phyloP scores from a whole-genome alignment of 2,329 filamentous ascomycete species.

The Pseudogymnoascus sp. region DNA sequence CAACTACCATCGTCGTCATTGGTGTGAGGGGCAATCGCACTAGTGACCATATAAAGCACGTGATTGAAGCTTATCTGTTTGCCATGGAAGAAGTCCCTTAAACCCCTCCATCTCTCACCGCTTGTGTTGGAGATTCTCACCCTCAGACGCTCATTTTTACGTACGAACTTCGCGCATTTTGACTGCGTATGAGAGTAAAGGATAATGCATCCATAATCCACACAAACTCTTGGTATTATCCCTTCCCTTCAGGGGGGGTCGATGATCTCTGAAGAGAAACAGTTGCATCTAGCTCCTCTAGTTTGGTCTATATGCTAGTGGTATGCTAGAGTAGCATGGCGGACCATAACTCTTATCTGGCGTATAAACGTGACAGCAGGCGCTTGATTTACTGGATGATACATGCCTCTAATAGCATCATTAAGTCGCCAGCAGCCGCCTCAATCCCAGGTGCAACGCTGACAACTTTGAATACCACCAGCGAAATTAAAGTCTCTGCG shows the following conservation, averaged over 20 bases:
- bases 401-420: conserved; percentile 31
- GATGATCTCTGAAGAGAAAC: not conserved
- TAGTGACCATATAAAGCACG: not conserved
- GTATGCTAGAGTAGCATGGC: conserved; percentile 11
- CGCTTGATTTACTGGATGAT: conserved; percentile 35
- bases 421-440: conserved; percentile 25
- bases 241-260: not conserved
- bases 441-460: conserved; percentile 12
- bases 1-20: not conserved
- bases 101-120: not conserved
- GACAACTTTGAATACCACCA: conserved; percentile 32
- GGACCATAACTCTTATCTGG: conserved; percentile 28
- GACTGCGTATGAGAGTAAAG: not conserved
- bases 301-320: not conserved
- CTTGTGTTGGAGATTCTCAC: not conserved
- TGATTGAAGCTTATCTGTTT: not conserved
- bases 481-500: conserved; percentile 30
- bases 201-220: not conserved
- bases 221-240: not conserved
- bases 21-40: not conserved
- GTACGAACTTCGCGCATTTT: not conserved
- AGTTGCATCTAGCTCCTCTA: not conserved
- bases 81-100: not conserved
- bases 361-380: conserved; percentile 35
- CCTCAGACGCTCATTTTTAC: not conserved